These are phyloP conservation scores for Chaetomium cochliodes DNA, from an alignment of 495 filamentous ascomycete species.

Conservation along the genomic window DNA sequence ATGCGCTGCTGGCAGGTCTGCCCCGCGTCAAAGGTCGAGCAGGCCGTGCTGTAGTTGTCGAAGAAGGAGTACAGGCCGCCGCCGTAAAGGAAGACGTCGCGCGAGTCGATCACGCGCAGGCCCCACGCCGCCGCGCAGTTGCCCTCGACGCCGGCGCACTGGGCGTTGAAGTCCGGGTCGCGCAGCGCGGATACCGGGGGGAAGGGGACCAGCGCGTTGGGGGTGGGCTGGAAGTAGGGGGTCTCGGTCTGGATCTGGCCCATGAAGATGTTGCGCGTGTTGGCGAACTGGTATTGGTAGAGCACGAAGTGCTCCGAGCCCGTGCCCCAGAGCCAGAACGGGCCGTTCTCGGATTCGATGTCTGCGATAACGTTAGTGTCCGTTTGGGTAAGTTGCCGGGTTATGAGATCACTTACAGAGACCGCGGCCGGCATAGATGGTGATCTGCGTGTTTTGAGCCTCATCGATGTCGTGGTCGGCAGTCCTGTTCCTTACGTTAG, in stretches of 20 bases:
- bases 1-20: constrained; percentile 58
- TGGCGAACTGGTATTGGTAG: constrained; percentile 77
- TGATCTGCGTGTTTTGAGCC: constrained; percentile 60
- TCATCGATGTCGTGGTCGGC: constrained; percentile 90
- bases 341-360: constrained; percentile 55
- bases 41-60: constrained; percentile 52
- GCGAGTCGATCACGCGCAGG: constrained; percentile 60
- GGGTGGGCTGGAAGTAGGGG: constrained; percentile 67
- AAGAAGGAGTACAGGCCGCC: constrained; percentile 78
- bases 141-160: constrained; percentile 43
- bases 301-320: constrained; percentile 73
- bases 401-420: constrained; percentile 39
- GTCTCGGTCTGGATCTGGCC: constrained; percentile 84
- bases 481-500: constrained; percentile 65
- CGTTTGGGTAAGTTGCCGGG: no score
- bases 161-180: constrained; percentile 58
- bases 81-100: constrained; percentile 62
- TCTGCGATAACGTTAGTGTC: constrained; percentile 4
- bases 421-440: constrained; percentile 68
- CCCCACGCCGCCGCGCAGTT: constrained; percentile 64
- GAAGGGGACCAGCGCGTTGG: constrained; percentile 61
- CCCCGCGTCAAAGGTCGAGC: constrained; percentile 44
- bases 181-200: constrained; percentile 44
- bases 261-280: constrained; percentile 67
- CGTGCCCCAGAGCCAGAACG: constrained; percentile 66